These are phyloP conservation scores for Yamadazyma triangularis DNA, from an alignment of 1,139 yeast species.

Conservation along the genomic window DNA sequence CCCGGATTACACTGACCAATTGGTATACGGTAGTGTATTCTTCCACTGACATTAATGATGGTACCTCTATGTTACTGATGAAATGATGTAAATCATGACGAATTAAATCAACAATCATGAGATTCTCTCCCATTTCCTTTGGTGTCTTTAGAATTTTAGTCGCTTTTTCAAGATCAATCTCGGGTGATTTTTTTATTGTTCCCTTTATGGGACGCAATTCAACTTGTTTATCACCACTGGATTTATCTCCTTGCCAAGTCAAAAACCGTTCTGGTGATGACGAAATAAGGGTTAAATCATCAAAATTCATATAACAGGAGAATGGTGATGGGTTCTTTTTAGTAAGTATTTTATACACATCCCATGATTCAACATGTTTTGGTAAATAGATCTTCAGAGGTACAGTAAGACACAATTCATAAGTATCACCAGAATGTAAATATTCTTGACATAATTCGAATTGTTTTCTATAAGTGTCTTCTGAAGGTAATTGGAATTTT, in stretches of 20 bases:
- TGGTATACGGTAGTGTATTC: slow-evolving; percentile 90
- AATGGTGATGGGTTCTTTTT: slow-evolving; percentile 87
- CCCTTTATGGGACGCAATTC: slow-evolving; percentile 96
- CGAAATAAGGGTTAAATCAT: slow-evolving; percentile 68
- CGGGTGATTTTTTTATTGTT: slow-evolving; percentile 68
- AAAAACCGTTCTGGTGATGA: slow-evolving; percentile 94
- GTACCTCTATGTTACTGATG: slow-evolving; percentile 62
- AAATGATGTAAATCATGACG: slow-evolving; percentile 84
- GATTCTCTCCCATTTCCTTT: slow-evolving; percentile 91
- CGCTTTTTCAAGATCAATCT: slow-evolving; percentile 55
- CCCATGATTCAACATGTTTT: slow-evolving; percentile 58
- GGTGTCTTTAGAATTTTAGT: slow-evolving; percentile 68
- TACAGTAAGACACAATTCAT: slow-evolving; percentile 87
- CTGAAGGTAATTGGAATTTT: slow-evolving; percentile 49
- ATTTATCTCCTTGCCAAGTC: slow-evolving; percentile 63
- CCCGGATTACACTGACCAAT: slow-evolving; percentile 83
- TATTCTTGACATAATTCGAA: slow-evolving; percentile 65
- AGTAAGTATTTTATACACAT: slow-evolving; percentile 68
- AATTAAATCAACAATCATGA: slow-evolving; percentile 95
- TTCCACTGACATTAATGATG: slow-evolving; percentile 85
- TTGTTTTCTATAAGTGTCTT: slow-evolving; percentile 48
- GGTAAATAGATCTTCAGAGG: slow-evolving; percentile 61
- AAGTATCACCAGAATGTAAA: slow-evolving; percentile 81
- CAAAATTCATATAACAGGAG: slow-evolving; percentile 74
- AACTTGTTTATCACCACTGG: slow-evolving; percentile 33